Base-by-base conservation (phyloP, 129 eudicot species). In the Ambrosia artemisiifolia region DNA sequence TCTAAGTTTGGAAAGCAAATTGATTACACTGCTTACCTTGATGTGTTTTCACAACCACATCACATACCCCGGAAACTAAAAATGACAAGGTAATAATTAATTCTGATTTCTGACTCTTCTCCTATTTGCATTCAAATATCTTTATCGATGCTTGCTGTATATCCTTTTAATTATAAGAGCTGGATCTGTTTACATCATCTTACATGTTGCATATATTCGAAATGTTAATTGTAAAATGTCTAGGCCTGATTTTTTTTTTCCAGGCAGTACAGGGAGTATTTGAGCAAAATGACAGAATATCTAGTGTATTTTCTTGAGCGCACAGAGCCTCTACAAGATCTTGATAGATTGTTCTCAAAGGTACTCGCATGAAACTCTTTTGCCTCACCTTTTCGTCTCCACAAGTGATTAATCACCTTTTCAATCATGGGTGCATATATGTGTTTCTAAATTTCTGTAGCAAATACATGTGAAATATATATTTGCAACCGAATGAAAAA, bases 321-420 rank as follows among this genome's bases (percentile, higher is more conserved):
- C 69, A 88, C 97, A 57, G 99, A 95, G 76, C 99, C 99, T 44
- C 78, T 95, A 77, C 87, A 90, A 80, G 99, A 95, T 82, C 88
- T 95, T 55, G 97, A 88, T 50, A 86, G 96, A 85, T 86, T 90
- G 75, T 91, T 95, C 78, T 90, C 90, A 33, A 95, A 95, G 96
- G 99, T 92, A 24, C 55, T 72, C 14, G 66, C 38, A 43, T 34
- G 6, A 6, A 30, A 38, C 24, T 18, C n/a, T 34, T 53, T 7
- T 17, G 28, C 12, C 14, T 36, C 66, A 46, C 12, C 24, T 33
- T 65, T 69, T 30, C 53, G 17, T 50, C 36, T 66, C 30, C 9
- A 64, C 47, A 65, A 42, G 19, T 17, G 59, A 36, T 10, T 30
- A 28, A 5, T 57, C 38, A 28, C 11, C 64, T 74, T 48, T 14